Percentiles rank a stretch among this genome's conserved stretches.
These are phyloP conservation scores for Gamsiella multidivaricata DNA, from an alignment of 192 early-diverging fungal species.

Conservation along the genomic window DNA sequence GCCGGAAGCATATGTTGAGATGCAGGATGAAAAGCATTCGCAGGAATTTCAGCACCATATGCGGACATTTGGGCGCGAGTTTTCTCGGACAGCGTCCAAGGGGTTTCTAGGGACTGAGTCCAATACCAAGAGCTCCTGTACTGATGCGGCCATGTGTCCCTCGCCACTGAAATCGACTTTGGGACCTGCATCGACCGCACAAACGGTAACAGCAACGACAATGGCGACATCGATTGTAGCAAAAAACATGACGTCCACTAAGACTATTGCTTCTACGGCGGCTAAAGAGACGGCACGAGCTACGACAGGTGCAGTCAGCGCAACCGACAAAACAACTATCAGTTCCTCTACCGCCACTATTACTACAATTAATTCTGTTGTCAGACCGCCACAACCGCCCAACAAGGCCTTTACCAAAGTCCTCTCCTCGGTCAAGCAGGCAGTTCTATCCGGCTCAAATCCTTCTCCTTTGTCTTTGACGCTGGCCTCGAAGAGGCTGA, in stretches of 20 bases:
- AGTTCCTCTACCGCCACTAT: not conserved
- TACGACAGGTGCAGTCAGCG: not conserved
- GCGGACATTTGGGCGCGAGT: slow-evolving; percentile 27
- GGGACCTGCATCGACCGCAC: no score
- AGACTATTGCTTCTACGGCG: no score
- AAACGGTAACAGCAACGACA: not conserved
- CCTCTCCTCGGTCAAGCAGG: slow-evolving; percentile 5
- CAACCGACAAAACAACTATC: not conserved
- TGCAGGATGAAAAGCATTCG: slow-evolving; percentile 72
- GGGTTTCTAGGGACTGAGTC: slow-evolving; percentile 32
- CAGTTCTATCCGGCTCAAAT: not conserved
- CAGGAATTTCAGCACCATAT: slow-evolving; percentile 58
- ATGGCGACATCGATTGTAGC: not conserved
- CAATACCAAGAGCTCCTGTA: not conserved
- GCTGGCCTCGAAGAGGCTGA: not conserved
- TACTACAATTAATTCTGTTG: not conserved
- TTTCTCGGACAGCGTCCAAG: slow-evolving; percentile 31
- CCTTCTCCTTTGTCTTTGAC: not conserved
- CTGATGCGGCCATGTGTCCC: not conserved
- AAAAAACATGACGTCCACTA: not conserved
- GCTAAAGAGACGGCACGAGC: no score
- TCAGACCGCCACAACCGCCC: no score
- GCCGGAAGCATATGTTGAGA: slow-evolving; percentile 83
- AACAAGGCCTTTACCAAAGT: not conserved
- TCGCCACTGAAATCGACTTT: no score